Evolutionary conservation across 139 green algal species (phyloP).

Genomic region (Protoeuglena noctilucae): DNA sequence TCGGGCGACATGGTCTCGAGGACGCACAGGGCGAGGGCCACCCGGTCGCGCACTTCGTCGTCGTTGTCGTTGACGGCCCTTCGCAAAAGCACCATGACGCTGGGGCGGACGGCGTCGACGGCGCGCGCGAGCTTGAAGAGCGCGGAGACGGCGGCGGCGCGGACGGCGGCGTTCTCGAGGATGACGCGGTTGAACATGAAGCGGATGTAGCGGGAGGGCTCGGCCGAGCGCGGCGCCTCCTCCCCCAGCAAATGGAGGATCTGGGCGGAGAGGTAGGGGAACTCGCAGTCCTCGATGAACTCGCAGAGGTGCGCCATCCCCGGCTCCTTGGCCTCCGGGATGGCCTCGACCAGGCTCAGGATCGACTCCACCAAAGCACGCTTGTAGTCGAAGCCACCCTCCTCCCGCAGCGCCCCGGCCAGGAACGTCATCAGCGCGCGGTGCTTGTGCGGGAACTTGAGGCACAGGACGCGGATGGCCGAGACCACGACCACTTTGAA

Average conservation of each 20-base stretch:
- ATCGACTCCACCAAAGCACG: conserved; percentile 88
- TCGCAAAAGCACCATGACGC: conserved; percentile 70
- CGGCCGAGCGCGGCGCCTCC: conserved; percentile 49
- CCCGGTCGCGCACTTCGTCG: conserved; percentile 58
- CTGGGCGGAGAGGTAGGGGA: conserved; percentile 89
- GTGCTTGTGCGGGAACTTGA: conserved; percentile 97
- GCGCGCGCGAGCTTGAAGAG: conserved; percentile 63
- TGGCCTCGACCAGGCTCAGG: conserved; percentile 78
- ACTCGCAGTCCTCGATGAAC: conserved; percentile 99
- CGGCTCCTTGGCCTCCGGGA: conserved; percentile 92
- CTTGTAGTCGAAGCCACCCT: conserved; percentile 98
- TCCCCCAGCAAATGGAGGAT: conserved; percentile 85
- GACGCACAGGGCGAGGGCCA: too few species aligned
- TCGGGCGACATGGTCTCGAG: too few species aligned
- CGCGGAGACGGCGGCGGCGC: conserved; percentile 73
- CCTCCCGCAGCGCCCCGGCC: conserved; percentile 58
- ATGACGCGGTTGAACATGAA: conserved; percentile 99
- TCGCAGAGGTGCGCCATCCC: conserved; percentile 90
- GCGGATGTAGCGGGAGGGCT: conserved; percentile 43
- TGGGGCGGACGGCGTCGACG: conserved; percentile 35
- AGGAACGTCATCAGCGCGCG: conserved; percentile 94
- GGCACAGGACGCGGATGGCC: conserved; percentile 82
- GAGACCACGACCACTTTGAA: conserved; percentile 99
- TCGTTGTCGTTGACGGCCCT: conserved; percentile 90
- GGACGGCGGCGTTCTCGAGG: conserved; percentile 95